Percentiles rank a stretch among this genome's conserved stretches.
Evolutionary conservation across 768 basidiomycete species (phyloP).

Genomic region (Tylopilus cervinicoccineus): DNA sequence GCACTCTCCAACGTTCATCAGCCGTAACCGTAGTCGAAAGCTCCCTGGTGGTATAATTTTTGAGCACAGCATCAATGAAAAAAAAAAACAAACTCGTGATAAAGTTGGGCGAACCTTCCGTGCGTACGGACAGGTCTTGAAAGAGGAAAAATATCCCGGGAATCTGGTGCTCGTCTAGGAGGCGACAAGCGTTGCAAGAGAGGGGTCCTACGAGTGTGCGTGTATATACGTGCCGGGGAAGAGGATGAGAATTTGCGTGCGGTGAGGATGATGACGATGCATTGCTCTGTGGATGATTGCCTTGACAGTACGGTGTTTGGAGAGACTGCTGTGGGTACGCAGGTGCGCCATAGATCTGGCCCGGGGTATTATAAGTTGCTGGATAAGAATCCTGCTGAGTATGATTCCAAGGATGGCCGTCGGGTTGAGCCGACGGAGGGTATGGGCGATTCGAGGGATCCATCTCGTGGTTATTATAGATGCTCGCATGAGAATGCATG

Average conservation of each 20-base stretch:
- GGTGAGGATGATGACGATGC: constrained; percentile 27
- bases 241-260: constrained; percentile 35
- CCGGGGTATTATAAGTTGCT: constrained; percentile 22
- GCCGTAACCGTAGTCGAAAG: constrained; percentile 80
- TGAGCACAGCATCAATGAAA: constrained; percentile 18
- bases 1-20: constrained; percentile 91
- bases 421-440: constrained; percentile 34
- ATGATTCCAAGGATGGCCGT: constrained; percentile 31
- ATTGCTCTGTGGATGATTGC: constrained; percentile 22
- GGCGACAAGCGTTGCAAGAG: constrained; percentile 78
- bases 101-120: constrained; percentile 62
- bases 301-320: constrained; percentile 31
- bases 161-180: constrained; percentile 81
- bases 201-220: constrained; percentile 89
- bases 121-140: constrained; percentile 90
- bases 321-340: constrained; percentile 27
- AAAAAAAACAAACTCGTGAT: constrained; percentile 18
- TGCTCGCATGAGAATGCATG: constrained; percentile 17
- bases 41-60: constrained; percentile 50
- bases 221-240: constrained; percentile 71
- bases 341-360: constrained; percentile 23
- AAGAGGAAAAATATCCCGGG: constrained; percentile 93
- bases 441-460: constrained; percentile 38
- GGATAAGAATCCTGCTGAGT: constrained; percentile 25
- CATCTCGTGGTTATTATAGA: constrained; percentile 30